Percentiles rank a stretch among this genome's conserved stretches.
Evolutionary conservation across 129 eudicot genomes (phyloP).

Genomic region (Gnaphalium uliginosum): DNA sequence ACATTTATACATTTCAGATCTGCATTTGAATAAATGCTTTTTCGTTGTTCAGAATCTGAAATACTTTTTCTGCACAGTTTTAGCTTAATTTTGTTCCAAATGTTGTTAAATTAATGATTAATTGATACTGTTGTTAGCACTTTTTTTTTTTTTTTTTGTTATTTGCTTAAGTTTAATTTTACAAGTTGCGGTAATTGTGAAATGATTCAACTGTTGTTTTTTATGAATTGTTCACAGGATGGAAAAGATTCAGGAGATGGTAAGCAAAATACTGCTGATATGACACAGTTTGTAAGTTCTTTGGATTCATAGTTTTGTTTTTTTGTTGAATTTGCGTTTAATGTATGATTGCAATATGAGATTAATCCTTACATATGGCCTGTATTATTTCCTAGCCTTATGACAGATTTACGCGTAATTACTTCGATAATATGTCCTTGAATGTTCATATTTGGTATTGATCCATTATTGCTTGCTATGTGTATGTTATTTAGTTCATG

Average conservation of each 20-base stretch:
- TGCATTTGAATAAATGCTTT: background rate
- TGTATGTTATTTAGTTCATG: background rate
- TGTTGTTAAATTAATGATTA: background rate
- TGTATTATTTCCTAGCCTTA: conserved; percentile 9
- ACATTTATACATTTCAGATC: background rate
- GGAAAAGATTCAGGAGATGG: conserved; percentile 69
- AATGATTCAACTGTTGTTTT: conserved; percentile 19
- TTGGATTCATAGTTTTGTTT: conserved; percentile 6
- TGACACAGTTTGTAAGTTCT: conserved; percentile 85
- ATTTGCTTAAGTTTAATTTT: no score
- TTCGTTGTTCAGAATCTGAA: background rate
- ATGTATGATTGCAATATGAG: background rate
- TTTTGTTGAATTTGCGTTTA: background rate
- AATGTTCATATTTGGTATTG: background rate
- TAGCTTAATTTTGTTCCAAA: background rate
- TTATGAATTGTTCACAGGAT: conserved; percentile 44
- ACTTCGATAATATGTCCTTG: background rate
- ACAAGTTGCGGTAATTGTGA: background rate
- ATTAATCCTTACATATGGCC: conserved; percentile 20
- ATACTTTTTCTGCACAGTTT: background rate
- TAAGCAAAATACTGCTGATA: conserved; percentile 82
- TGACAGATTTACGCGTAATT: background rate
- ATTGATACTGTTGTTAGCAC: no score
- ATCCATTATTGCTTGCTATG: background rate
- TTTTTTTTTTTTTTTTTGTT: no score